phyloP scores from a whole-genome alignment of 2,329 filamentous ascomycete genomes.

The Epichloe uncinata region DNA sequence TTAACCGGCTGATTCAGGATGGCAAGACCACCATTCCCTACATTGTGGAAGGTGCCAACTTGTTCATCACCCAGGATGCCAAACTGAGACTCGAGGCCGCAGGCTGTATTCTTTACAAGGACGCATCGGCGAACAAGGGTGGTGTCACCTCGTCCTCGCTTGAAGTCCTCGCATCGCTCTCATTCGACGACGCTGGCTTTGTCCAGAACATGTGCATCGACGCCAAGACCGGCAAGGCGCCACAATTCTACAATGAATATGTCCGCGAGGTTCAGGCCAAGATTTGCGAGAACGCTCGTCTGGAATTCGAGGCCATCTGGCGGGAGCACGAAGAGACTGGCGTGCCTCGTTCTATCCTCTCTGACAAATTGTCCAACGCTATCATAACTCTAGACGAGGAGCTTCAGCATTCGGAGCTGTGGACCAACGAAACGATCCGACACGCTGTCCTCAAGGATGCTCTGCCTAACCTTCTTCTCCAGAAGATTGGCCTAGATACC shows the following conservation, averaged over 20 bases:
- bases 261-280: constrained; percentile 83
- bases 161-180: constrained; percentile 86
- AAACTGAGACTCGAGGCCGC: constrained; percentile 90
- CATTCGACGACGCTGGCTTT: constrained; percentile 84
- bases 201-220: constrained; percentile 89
- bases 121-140: constrained; percentile 96
- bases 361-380: constrained; percentile 77
- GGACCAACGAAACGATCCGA: constrained; percentile 70
- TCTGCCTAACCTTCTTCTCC: constrained; percentile 66
- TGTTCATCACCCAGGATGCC: constrained; percentile 97
- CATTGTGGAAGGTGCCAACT: constrained; percentile 93
- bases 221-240: constrained; percentile 49
- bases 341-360: constrained; percentile 69
- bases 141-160: constrained; percentile 95
- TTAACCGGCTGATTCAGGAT: constrained; percentile 76
- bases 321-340: constrained; percentile 78
- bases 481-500: constrained; percentile 83
- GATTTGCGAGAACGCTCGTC: constrained; percentile 78
- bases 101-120: constrained; percentile 93
- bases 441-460: constrained; percentile 71
- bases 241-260: constrained; percentile 86
- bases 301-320: constrained; percentile 99
- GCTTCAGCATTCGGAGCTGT: constrained; percentile 82
- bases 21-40: constrained; percentile 83
- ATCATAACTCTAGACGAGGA: constrained; percentile 98